phyloP scores from a whole-genome alignment of 352 stramenopile genomes.

The Phytophthora boehmeriae region DNA sequence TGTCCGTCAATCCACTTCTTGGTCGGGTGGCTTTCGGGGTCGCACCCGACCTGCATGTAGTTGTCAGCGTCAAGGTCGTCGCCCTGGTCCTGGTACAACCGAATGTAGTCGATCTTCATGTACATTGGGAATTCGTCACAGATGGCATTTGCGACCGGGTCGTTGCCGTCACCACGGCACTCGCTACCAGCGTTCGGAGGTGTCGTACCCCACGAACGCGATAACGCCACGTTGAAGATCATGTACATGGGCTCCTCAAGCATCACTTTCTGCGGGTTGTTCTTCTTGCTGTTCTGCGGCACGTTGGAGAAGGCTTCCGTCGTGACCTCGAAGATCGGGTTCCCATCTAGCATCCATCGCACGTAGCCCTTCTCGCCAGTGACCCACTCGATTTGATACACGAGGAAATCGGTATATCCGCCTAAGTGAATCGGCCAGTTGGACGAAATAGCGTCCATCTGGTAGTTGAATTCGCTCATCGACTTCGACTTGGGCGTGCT shows the following conservation, averaged over 20 bases:
- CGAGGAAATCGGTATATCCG: constrained; percentile 53
- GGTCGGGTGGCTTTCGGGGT: constrained; percentile 64
- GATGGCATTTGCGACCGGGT: constrained; percentile 56
- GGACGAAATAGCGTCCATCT: constrained; percentile 67
- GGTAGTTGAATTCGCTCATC: constrained; percentile 77
- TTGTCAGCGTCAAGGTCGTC: constrained; percentile 39
- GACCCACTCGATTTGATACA: constrained; percentile 70
- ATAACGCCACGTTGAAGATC: constrained; percentile 68
- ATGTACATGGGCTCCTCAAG: constrained; percentile 72
- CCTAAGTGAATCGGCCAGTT: constrained; percentile 67
- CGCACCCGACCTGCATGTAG: constrained; percentile 64
- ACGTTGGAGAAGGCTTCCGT: constrained; percentile 49
- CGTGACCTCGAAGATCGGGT: constrained; percentile 65
- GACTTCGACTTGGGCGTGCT: constrained; percentile 48
- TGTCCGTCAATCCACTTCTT: constrained; percentile 76
- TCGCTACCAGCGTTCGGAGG: constrained; percentile 48
- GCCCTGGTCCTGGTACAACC: constrained; percentile 66
- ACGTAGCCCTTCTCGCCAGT: constrained; percentile 56
- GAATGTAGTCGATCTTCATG: constrained; percentile 91
- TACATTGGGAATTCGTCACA: constrained; percentile 84
- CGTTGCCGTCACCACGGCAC: constrained; percentile 57
- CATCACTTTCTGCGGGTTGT: constrained; percentile 62
- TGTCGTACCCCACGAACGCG: constrained; percentile 44
- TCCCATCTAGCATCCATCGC: constrained; percentile 56
- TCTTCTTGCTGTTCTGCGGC: constrained; percentile 41